Base-by-base conservation (phyloP, 179 eudicot species). In the Amaranthus tricolor region DNA sequence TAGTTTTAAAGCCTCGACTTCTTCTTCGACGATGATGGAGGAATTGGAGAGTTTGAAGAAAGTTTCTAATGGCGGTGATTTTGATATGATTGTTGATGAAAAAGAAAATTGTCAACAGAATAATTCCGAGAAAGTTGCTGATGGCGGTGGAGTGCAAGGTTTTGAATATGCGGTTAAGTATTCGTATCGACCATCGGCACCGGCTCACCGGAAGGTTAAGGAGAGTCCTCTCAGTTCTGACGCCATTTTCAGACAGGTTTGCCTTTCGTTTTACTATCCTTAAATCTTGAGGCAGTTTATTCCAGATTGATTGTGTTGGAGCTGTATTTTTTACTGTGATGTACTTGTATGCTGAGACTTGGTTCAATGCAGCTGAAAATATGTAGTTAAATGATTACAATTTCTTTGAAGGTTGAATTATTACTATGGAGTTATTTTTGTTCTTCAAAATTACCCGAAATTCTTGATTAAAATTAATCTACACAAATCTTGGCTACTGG, bases 191-290 rank as follows among this genome's bases (percentile, higher is more conserved):
- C 86, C 96, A 49, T 87, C 96, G 20, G 80, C 86, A 47, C 98
- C 98, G 13, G 97, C 98, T 72, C 98, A 94, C 72, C 80, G 89
- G 73, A 89, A 82, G 61, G 78, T 83, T 68, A 94, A 85, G 86
- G 98, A 94, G 84, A 86, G 91, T 80, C 98, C 98, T 56, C 93
- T 94, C 15, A 94, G 98, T 73, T 94, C 98, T 47, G 97, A 89
- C 81, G 93, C 94, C 47, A 94, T 94, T 76, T 94, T 94, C 68
- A 91, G 87, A 74, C 97, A 94, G 96, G 98, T 94, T 67, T 74
- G 24, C 15, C 16, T 52, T 31, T 40, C 7, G 1, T 0, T 19
- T 1, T 6, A 24, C 12, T 68, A 0, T n/a, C 7, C 8, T 68
- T 53, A 5, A 24, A 21, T 13, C 40, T 31, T 31, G 40, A 31